These are phyloP conservation scores for Phytophthora pisi DNA, from an alignment of 352 stramenopile genomes.

Conservation along the genomic window DNA sequence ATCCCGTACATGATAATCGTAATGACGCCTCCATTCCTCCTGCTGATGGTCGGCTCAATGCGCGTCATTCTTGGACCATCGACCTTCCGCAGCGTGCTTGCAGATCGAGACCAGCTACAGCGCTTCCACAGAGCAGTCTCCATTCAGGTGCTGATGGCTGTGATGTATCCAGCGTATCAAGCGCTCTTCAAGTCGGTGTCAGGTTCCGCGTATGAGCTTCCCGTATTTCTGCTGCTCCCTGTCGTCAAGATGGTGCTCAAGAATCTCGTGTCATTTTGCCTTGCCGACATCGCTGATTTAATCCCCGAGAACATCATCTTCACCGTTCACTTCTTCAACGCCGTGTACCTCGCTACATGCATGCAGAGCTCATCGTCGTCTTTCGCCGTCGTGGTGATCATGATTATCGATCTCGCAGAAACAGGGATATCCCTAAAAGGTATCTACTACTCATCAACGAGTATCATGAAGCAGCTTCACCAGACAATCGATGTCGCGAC, in stretches of 20 bases:
- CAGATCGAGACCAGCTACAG: slow-evolving; percentile 8
- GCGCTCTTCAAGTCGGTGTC: slow-evolving; percentile 18
- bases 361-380: slow-evolving; percentile 30
- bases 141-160: slow-evolving; percentile 17
- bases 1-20: slow-evolving; percentile 30
- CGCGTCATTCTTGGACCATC: slow-evolving; percentile 6
- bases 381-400: slow-evolving; percentile 3
- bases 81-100: slow-evolving; percentile 9
- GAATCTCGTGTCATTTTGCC: slow-evolving; percentile 21
- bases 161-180: slow-evolving; percentile 35
- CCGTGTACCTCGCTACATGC: slow-evolving; percentile 27
- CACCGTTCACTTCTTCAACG: slow-evolving; percentile 38
- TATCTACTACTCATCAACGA: slow-evolving; percentile 7
- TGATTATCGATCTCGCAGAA: slow-evolving; percentile 19
- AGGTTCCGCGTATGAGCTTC: slow-evolving; percentile 25
- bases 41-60: slow-evolving; percentile 6
- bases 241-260: slow-evolving; percentile 33
- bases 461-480: slow-evolving; percentile 20
- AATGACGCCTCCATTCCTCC: slow-evolving; percentile 10
- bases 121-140: slow-evolving; percentile 5
- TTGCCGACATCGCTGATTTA: slow-evolving; percentile 20
- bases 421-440: not conserved
- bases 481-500: not conserved
- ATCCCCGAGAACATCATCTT: slow-evolving; percentile 35
- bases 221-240: slow-evolving; percentile 28